Conservation (phyloP, 1,284 basidiomycete genomes). For the Ceratobasidium papillatum region DNA sequence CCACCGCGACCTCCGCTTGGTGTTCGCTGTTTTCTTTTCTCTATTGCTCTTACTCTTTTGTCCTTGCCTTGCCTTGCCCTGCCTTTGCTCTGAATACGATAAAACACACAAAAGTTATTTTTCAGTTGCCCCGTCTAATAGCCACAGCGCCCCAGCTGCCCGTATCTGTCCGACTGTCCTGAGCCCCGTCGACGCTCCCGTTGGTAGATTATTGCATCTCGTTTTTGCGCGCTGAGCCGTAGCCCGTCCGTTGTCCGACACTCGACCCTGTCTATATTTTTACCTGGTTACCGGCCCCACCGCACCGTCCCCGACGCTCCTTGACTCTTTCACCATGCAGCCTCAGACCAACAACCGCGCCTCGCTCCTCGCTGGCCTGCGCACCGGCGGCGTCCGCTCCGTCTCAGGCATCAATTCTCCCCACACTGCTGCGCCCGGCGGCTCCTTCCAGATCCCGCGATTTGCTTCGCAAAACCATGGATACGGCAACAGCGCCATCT, state of each 20-base stretch:
- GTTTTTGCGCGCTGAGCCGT: neutral
- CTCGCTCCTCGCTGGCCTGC: constrained; percentile 82
- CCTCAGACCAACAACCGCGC: constrained; percentile 67
- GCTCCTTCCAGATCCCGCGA: constrained; percentile 64
- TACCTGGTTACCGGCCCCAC: constrained; percentile 14
- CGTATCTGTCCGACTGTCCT: neutral
- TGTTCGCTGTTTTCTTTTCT: constrained; percentile 29
- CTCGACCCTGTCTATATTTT: constrained; percentile 25
- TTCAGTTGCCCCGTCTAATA: neutral
- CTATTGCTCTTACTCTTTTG: constrained; percentile 24
- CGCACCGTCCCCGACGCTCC: neutral
- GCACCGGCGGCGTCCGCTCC: constrained; percentile 83
- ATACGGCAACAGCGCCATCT: constrained; percentile 54
- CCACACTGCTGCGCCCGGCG: constrained; percentile 71
- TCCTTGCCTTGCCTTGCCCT: constrained; percentile 15
- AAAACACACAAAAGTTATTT: constrained; percentile 30
- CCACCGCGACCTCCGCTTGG: constrained; percentile 34
- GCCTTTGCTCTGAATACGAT: constrained; percentile 40
- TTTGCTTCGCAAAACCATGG: constrained; percentile 56
- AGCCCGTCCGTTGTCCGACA: neutral
- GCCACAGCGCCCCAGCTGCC: constrained; percentile 16
- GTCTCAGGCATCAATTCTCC: constrained; percentile 63
- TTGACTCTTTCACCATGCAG: constrained; percentile 22
- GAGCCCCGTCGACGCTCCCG: neutral
- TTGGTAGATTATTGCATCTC: neutral